Evolutionary conservation across 2,329 filamentous ascomycete species (phyloP).

Genomic region (Verticillium longisporum): DNA sequence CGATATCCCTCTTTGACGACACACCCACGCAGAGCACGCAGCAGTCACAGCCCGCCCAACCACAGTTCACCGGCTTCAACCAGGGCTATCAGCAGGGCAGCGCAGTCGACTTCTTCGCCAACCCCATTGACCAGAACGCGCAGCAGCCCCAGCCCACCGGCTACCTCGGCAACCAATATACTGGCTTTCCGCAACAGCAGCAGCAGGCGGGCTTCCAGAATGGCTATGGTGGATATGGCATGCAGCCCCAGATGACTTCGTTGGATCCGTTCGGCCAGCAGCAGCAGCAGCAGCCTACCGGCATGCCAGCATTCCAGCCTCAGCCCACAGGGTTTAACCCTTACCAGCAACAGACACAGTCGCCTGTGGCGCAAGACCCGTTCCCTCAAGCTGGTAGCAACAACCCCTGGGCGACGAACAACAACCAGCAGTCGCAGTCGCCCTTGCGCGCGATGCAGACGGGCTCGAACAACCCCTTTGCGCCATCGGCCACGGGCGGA

Average conservation of each 20-base stretch:
- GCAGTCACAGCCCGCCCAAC: constrained; percentile 42
- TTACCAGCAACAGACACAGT: constrained; percentile 33
- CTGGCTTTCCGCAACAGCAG: constrained; percentile 40
- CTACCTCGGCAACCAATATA: constrained; percentile 52
- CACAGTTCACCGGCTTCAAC: constrained; percentile 84
- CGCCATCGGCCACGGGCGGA: constrained; percentile 23
- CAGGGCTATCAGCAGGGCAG: constrained; percentile 97
- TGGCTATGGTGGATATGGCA: constrained; percentile 64
- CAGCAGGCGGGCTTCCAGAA: constrained; percentile 46
- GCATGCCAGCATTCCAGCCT: constrained; percentile 21
- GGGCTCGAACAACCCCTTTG: constrained; percentile 98
- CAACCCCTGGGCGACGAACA: constrained; percentile 80
- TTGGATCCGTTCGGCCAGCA: constrained; percentile 65
- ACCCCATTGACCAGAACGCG: constrained; percentile 76
- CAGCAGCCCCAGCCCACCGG: constrained; percentile 75
- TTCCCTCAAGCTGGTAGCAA: constrained; percentile 74
- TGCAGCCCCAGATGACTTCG: constrained; percentile 54
- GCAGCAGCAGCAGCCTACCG: constrained; percentile 20
- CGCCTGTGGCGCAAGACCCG: constrained; percentile 45
- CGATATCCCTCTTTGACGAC: constrained; percentile 84
- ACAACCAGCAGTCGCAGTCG: constrained; percentile 47
- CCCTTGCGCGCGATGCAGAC: constrained; percentile 76
- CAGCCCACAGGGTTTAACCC: constrained; percentile 50
- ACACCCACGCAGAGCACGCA: constrained; percentile 42
- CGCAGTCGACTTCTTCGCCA: constrained; percentile 95